Evolutionary conservation across 208 protist species (phyloP), one percentile per base, ranked within the genome.

Genomic region (Novymonas esmeraldas): DNA sequence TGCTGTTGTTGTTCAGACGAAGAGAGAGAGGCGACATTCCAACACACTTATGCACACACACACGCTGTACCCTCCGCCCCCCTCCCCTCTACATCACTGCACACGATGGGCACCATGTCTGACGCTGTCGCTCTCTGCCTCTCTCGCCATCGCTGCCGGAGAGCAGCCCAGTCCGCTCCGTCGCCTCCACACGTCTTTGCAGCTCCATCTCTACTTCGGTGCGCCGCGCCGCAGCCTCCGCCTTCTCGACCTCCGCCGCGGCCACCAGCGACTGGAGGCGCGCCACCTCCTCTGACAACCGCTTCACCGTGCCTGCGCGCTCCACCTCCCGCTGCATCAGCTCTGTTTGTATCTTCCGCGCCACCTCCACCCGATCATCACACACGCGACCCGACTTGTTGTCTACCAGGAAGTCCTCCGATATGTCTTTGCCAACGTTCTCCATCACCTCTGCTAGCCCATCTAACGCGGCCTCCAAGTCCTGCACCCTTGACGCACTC

Each of bases 31-130:
- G n/a, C n/a, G n/a, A n/a, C n/a, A n/a, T n/a, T n/a, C n/a, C n/a
- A n/a, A n/a, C n/a, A n/a, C n/a, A n/a, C n/a, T n/a, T n/a, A n/a
- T n/a, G n/a, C n/a, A n/a, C n/a, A n/a, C n/a, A n/a, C n/a, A n/a
- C n/a, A n/a, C n/a, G n/a, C n/a, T n/a, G n/a, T n/a, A n/a, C n/a
- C n/a, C n/a, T n/a, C n/a, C n/a, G n/a, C n/a, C n/a, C n/a, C n/a
- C n/a, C n/a, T n/a, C n/a, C n/a, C n/a, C n/a, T n/a, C 28, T 29
- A 75, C 69, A 75, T 75, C 38, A 69, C 46, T 1, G 39, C 29
- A 29, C 69, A 75, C 0, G 1, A 0, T 4, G 60, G 55, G 26
- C 69, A 68, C 34, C 13, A 48, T 2, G 50, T 20, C 2, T 22
- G 14, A 14, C 45, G 34, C n/a, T 9, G 13, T 26, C 7, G 18